phyloP scores from a whole-genome alignment of 2,329 filamentous ascomycete species.

The Colletotrichum sp. region DNA sequence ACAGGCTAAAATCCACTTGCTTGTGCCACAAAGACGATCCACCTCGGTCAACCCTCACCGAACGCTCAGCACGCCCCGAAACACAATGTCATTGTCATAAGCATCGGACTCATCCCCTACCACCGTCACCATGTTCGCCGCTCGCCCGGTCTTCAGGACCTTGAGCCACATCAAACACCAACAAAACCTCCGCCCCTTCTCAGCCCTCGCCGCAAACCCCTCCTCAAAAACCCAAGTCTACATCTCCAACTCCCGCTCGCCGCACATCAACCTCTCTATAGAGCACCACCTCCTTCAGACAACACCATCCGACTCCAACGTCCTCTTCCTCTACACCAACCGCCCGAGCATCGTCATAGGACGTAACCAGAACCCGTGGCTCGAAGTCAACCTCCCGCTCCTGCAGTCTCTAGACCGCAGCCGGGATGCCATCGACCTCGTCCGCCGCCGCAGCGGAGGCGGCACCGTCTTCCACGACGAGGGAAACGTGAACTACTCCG shows the following conservation, averaged over 20 bases:
- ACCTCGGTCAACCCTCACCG: not conserved
- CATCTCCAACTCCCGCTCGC: constrained; percentile 71
- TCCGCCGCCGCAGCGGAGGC: constrained; percentile 86
- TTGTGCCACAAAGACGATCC: not conserved
- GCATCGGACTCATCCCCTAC: not conserved
- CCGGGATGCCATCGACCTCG: constrained; percentile 53
- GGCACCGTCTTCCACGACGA: constrained; percentile 93
- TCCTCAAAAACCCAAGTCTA: constrained; percentile 68
- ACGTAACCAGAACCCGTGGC: constrained; percentile 97
- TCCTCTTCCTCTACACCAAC: constrained; percentile 91
- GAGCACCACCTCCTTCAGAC: constrained; percentile 88
- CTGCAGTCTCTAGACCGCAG: constrained; percentile 40
- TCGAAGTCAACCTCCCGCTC: constrained; percentile 78
- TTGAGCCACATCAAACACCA: not conserved
- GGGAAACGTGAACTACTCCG: constrained; percentile 94
- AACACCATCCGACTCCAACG: constrained; percentile 71
- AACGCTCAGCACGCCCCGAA: not conserved
- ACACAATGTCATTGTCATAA: not conserved
- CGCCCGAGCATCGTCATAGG: constrained; percentile 87
- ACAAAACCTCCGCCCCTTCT: not conserved
- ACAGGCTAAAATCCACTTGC: not conserved
- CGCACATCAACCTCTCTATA: constrained; percentile 90
- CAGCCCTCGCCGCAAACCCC: constrained; percentile 41
- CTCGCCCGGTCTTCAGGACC: not conserved
- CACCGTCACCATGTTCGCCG: not conserved